Conservation (phyloP, 2,329 filamentous ascomycete species). For the Penicillium janthinellum region DNA sequence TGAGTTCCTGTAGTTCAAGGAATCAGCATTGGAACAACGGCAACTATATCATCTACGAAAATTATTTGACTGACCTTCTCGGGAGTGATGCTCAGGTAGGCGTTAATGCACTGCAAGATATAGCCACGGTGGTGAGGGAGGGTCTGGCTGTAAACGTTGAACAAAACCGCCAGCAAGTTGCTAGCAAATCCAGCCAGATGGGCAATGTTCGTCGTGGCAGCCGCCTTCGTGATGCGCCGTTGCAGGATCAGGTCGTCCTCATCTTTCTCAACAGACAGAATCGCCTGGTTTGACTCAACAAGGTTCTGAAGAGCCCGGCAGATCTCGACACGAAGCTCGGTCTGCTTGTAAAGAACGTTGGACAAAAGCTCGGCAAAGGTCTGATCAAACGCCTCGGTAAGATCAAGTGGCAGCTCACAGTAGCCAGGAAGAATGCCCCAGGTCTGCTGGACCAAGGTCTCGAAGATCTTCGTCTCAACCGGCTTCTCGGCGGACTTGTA, state of each 20-base stretch:
- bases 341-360: slow-evolving; percentile 89
- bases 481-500: slow-evolving; percentile 83
- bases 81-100: slow-evolving; percentile 86
- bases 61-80: slow-evolving; percentile 46
- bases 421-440: slow-evolving; percentile 95
- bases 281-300: slow-evolving; percentile 87
- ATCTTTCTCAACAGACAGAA: slow-evolving; percentile 68
- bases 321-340: slow-evolving; percentile 81
- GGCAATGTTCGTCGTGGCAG: slow-evolving; percentile 77
- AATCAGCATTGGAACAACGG: neutral
- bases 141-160: slow-evolving; percentile 98
- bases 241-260: slow-evolving; percentile 75
- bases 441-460: slow-evolving; percentile 92
- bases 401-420: slow-evolving; percentile 85
- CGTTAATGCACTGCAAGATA: slow-evolving; percentile 91
- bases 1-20: slow-evolving; percentile 61
- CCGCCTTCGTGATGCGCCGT: slow-evolving; percentile 72
- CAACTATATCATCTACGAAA: too few species aligned
- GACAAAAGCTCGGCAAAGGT: slow-evolving; percentile 85
- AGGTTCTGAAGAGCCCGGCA: slow-evolving; percentile 84
- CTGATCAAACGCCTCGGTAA: slow-evolving; percentile 77
- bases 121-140: slow-evolving; percentile 88
- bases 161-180: slow-evolving; percentile 93
- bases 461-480: slow-evolving; percentile 96
- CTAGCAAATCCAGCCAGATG: slow-evolving; percentile 77